Base-by-base conservation (phyloP, 2,329 filamentous ascomycete species). In the Claviceps purpurea region DNA sequence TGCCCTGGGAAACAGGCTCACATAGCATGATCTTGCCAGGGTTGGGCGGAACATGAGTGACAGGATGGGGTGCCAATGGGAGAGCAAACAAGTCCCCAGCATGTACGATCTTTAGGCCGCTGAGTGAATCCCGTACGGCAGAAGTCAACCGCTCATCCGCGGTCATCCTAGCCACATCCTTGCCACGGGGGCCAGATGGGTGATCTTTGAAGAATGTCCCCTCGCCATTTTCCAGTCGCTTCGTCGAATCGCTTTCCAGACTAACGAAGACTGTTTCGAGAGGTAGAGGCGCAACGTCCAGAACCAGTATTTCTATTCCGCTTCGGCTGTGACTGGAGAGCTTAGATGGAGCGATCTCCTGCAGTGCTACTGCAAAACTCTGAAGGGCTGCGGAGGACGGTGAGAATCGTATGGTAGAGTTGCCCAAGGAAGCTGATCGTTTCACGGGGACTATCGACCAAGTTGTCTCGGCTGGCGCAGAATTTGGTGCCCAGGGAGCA, bases 21-120 rank as follows among this genome's bases (percentile, higher is more conserved):
- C 90, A 97, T n/a, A 94, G 81, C 47, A 87, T 82, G 55, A 97
- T 87, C 68, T 85, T 89, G 43, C 88, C 93, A 0, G 90, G 89
- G 43, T 88, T 87, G 14, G 89, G 80, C 24, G 87, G 82, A 18
- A 87, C 80, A 67, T 95, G 89, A 8, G 89, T 95, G 56, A 95
- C 84, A 13, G 89, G 85, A 67, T 96, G 89, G 2, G 89, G 80
- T 8, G 86, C 81, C 30, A 97, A 73, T 13, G 88, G 87, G 42
- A 98, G 72, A 10, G 79, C 77, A 56, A 86, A 83, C 49, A 91
- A 67, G 65, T 97, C 91, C 20, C 89, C 89, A 0, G 82, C 76
- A 61, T 96, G 93, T 13, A 97, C 81, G 18, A 98, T 77, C 54
- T 79, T 81, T 20, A 90, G 74, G 13, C 78, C 78, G 37, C 81